Conservation (phyloP, 345 rosid species). For the Brassica incana region DNA sequence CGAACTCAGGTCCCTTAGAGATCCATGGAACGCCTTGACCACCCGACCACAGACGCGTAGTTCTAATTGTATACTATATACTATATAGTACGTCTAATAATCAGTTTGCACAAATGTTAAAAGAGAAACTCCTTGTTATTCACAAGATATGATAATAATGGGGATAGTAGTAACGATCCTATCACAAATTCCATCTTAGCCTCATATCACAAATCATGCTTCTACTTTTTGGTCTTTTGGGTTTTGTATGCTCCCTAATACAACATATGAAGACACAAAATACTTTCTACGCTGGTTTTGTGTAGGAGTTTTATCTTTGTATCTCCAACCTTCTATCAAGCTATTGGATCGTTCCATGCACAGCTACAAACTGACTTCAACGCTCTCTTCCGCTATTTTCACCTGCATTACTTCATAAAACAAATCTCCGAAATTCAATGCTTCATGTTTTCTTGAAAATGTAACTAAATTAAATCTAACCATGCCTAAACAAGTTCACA, state of each 20-base stretch:
- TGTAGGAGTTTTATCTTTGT: not conserved
- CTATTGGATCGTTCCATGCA: slow-evolving; percentile 21
- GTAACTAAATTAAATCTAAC: slow-evolving; percentile 5
- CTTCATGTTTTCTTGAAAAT: slow-evolving; percentile 5
- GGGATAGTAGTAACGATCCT: not conserved
- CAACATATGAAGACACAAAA: slow-evolving; percentile 4
- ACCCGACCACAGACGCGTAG: too few relatives aligned
- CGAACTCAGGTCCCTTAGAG: too few relatives aligned
- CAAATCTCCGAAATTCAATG: slow-evolving; percentile 15
- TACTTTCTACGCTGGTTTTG: slow-evolving; percentile 13
- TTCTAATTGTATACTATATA: not conserved
- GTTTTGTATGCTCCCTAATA: slow-evolving; percentile 6
- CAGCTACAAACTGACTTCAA: slow-evolving; percentile 24
- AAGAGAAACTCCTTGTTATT: slow-evolving; percentile 7
- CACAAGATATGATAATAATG: slow-evolving; percentile 13
- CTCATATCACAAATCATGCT: slow-evolving; percentile 18
- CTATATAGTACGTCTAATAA: not conserved
- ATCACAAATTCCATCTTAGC: slow-evolving; percentile 8
- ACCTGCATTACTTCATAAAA: slow-evolving; percentile 39
- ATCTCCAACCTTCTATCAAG: slow-evolving; percentile 15
- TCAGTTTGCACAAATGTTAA: not conserved
- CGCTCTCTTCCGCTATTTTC: slow-evolving; percentile 38
- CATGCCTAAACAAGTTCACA: not conserved
- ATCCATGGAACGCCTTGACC: too few relatives aligned
- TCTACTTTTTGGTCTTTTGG: slow-evolving; percentile 3